Conservation (phyloP, 23 red algal genomes). For the Agarophyton chilense region DNA sequence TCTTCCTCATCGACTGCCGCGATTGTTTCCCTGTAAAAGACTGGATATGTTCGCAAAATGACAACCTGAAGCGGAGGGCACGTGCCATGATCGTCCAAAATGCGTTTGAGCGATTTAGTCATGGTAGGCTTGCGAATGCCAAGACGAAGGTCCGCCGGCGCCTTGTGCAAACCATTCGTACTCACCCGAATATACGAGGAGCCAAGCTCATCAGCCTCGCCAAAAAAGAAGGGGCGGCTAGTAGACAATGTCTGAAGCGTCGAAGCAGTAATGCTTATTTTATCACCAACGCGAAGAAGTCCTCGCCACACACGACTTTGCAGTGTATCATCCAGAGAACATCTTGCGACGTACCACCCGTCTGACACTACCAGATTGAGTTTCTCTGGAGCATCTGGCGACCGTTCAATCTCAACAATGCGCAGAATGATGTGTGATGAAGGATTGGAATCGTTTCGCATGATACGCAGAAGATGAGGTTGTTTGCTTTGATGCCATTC, state of each 20-base stretch:
- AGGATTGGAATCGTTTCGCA: slow-evolving; percentile 58
- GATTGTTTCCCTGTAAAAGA: slow-evolving; percentile 51
- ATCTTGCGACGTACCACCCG: slow-evolving; percentile 67
- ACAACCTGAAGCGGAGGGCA: slow-evolving; percentile 43
- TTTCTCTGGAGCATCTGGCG: not conserved
- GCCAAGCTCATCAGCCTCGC: slow-evolving; percentile 62
- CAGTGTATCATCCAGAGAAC: slow-evolving; percentile 20
- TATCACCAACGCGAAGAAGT: slow-evolving; percentile 47
- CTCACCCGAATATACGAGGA: not conserved
- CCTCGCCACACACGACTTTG: slow-evolving; percentile 33
- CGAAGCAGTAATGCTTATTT: slow-evolving; percentile 48
- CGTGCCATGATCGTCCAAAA: slow-evolving; percentile 27
- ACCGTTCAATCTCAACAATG: slow-evolving; percentile 41
- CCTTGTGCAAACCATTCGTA: slow-evolving; percentile 49
- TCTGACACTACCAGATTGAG: slow-evolving; percentile 47
- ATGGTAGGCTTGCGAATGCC: slow-evolving; percentile 14
- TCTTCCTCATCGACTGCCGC: not conserved
- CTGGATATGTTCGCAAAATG: slow-evolving; percentile 58
- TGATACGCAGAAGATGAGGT: slow-evolving; percentile 58
- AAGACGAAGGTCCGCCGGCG: not conserved
- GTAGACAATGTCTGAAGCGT: slow-evolving; percentile 18
- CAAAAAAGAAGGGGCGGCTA: slow-evolving; percentile 46
- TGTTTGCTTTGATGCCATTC: slow-evolving; percentile 55
- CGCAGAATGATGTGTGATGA: slow-evolving; percentile 53
- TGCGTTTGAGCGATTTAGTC: slow-evolving; percentile 13